phyloP scores from a whole-genome alignment of 306 rosid species.

The Prunus dulcis region DNA sequence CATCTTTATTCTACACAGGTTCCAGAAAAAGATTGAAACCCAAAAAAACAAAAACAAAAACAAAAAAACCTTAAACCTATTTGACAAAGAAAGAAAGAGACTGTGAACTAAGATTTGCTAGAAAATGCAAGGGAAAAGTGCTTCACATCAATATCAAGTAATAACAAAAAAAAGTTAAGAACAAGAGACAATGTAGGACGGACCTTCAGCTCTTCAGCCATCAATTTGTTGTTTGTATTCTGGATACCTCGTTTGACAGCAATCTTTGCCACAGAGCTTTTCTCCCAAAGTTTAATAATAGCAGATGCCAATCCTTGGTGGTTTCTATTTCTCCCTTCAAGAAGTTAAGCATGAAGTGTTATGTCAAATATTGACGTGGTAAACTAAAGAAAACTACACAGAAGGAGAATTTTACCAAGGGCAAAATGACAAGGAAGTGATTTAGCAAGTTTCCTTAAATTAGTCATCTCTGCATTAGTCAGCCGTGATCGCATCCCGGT shows the following conservation, averaged over 20 bases:
- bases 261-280: conserved; percentile 80
- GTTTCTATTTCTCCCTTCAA: conserved; percentile 86
- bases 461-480: conserved; percentile 76
- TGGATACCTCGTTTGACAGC: conserved; percentile 94
- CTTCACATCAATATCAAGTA: neutral
- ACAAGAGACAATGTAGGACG: conserved; percentile 20
- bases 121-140: neutral
- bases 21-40: neutral
- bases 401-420: conserved; percentile 56
- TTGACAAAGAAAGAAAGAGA: neutral
- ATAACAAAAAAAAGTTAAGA: conserved; percentile 5
- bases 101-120: neutral
- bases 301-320: conserved; percentile 93
- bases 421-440: conserved; percentile 96
- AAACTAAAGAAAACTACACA: conserved; percentile 6
- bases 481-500: conserved; percentile 70
- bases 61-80: neutral
- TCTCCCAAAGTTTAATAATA: conserved; percentile 88
- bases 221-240: conserved; percentile 92
- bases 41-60: neutral
- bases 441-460: conserved; percentile 71
- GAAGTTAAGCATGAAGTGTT: conserved; percentile 11
- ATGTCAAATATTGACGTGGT: conserved; percentile 22
- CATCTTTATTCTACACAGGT: neutral
- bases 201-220: conserved; percentile 93